Conservation (phyloP, 805 yeast species). For the Candida rishiriensis region DNA sequence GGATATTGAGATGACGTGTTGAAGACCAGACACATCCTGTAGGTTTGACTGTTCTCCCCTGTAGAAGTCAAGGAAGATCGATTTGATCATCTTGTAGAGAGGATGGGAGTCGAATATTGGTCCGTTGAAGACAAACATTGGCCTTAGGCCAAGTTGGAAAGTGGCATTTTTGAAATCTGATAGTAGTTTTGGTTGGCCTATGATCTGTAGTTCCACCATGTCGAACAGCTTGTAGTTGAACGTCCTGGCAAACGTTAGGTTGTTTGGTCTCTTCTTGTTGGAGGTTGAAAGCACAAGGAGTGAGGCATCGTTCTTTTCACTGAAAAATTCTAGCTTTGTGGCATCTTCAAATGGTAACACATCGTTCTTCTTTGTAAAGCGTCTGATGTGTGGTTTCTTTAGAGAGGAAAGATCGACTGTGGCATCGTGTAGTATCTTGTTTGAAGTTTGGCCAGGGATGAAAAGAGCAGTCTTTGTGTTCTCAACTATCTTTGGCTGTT, state of each 20-base stretch:
- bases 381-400: conserved; percentile 85
- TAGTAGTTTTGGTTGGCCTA: conserved; percentile 64
- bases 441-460: conserved; percentile 82
- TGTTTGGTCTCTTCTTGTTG: conserved; percentile 91
- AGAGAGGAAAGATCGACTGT: conserved; percentile 84
- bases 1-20: conserved; percentile 79
- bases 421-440: conserved; percentile 77
- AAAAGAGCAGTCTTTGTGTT: conserved; percentile 87
- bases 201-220: conserved; percentile 83
- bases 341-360: conserved; percentile 92
- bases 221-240: conserved; percentile 89
- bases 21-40: conserved; percentile 93
- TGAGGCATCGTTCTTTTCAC: conserved; percentile 92
- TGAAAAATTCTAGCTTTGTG: conserved; percentile 77
- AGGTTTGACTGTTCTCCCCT: conserved; percentile 75
- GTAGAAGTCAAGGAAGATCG: conserved; percentile 86
- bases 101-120: conserved; percentile 89
- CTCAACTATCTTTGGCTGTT: conserved; percentile 84
- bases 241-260: conserved; percentile 81
- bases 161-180: conserved; percentile 77
- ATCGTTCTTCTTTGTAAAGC: conserved; percentile 85
- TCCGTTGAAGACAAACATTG: conserved; percentile 92
- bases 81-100: conserved; percentile 76
- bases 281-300: conserved; percentile 71
- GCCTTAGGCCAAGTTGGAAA: conserved; percentile 85